Evolutionary conservation across 257 asterid species (phyloP), one percentile per base, ranked within the genome.

Genomic region (Voacanga thouarsii): DNA sequence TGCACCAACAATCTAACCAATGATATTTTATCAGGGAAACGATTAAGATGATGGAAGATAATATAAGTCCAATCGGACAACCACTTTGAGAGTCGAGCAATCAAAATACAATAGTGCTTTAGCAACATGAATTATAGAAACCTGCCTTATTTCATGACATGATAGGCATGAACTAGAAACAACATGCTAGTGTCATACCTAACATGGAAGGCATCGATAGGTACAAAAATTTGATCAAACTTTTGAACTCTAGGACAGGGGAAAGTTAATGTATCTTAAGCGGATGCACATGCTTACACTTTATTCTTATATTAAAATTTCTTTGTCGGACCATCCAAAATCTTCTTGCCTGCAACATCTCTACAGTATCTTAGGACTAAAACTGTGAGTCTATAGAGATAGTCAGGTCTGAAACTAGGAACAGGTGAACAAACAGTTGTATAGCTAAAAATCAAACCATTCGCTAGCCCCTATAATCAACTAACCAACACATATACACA

Each of bases 1-100:
- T 78, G 99, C 92, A 80, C 99, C 99, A 82, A 96, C 96, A 84
- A 93, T 96, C 99, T 96, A 79, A 74, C 66, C 70, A 45, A 78
- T 68, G 57, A 77, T 30, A 26, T 81, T 74, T 77, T 53, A 81
- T 88, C 86, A 84, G 87, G 61, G 24, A 73, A 69, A 37, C 63
- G 6, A 37, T 30, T 61, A 71, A 3, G 39, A 19, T 18, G 43
- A 53, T 30, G 23, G 30, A 71, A 64, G 7, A 37, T 6, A 30
- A 9, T 19, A 51, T 4, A n/a, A n/a, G 4, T 43, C 9, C 21
- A 37, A 68, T 10, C 30, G 5, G 64, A 18, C 44, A 67, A 2
- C 3, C 53, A 19, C 41, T 67, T 49, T 45, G 21, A 55, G 37
- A 55, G 30, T 21, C 26, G 1, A 66, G 33, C 18, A 67, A 68